Conservation (phyloP, 2,329 filamentous ascomycete species). For the Talaromyces albobiverticillius region DNA sequence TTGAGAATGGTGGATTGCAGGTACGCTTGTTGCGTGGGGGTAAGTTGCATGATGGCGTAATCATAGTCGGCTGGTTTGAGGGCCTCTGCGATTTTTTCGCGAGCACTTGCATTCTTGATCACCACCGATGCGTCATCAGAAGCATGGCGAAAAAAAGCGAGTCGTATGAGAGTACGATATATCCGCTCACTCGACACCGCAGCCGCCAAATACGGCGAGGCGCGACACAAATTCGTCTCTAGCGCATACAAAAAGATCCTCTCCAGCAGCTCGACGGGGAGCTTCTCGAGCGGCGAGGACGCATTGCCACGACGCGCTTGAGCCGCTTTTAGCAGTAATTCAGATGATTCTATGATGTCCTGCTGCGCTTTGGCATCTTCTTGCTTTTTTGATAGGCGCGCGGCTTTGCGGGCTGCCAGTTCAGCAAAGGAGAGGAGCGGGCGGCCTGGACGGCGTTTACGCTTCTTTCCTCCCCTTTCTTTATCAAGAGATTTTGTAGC, state of each 20-base stretch:
- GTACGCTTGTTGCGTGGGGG: constrained; percentile 22
- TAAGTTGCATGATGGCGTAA: constrained; percentile 26
- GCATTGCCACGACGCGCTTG: constrained; percentile 4
- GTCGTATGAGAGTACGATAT: constrained; percentile 38
- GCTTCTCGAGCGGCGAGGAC: constrained; percentile 40
- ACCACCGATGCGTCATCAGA: constrained; percentile 14
- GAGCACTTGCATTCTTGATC: not conserved
- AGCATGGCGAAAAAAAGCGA: constrained; percentile 37
- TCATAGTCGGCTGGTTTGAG: constrained; percentile 38
- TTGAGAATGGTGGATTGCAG: constrained; percentile 36
- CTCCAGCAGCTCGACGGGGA: constrained; percentile 53
- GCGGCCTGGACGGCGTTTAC: constrained; percentile 7
- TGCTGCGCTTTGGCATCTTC: not conserved
- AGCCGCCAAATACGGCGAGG: constrained; percentile 40
- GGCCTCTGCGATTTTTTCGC: not conserved
- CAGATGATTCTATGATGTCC: not conserved
- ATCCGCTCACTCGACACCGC: constrained; percentile 41
- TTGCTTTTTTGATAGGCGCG: not conserved
- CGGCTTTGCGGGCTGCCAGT: constrained; percentile 7
- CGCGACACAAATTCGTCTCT: constrained; percentile 44
- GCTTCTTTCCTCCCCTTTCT: too few relatives aligned
- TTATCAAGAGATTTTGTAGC: not conserved
- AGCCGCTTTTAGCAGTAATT: not conserved
- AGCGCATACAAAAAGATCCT: constrained; percentile 50
- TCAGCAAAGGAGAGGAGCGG: constrained; percentile 17